Conservation (phyloP, 2,329 filamentous ascomycete genomes). For the Paecilomyces niveus region DNA sequence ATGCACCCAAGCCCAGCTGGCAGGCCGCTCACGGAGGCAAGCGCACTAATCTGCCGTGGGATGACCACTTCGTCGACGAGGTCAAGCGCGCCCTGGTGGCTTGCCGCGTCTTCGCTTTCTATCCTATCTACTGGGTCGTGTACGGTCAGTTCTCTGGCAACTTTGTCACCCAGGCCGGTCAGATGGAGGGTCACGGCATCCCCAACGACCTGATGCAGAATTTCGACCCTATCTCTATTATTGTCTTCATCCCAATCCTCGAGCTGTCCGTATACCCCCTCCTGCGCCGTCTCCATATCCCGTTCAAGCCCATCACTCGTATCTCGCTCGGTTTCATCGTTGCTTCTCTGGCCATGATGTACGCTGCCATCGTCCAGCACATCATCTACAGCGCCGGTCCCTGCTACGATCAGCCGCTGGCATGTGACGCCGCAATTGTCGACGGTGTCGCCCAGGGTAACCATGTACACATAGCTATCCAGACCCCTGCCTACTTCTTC, state of each 20-base stretch:
- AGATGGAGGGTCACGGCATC: constrained; percentile 59
- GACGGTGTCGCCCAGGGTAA: constrained; percentile 31
- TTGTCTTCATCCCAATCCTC: constrained; percentile 67
- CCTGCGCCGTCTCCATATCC: constrained; percentile 56
- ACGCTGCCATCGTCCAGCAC: constrained; percentile 52
- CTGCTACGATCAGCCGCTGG: constrained; percentile 41
- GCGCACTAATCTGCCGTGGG: constrained; percentile 47
- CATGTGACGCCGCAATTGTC: constrained; percentile 24
- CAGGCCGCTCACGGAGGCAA: constrained; percentile 46
- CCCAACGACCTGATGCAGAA: constrained; percentile 75
- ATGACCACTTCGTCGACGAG: constrained; percentile 65
- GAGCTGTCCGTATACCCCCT: constrained; percentile 64
- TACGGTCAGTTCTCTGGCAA: constrained; percentile 64
- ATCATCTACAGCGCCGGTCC: constrained; percentile 48
- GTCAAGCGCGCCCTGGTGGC: constrained; percentile 59
- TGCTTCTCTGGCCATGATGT: constrained; percentile 55
- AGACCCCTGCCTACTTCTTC: constrained; percentile 39
- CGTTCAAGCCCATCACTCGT: constrained; percentile 69
- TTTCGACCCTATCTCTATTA: constrained; percentile 66
- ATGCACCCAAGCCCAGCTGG: constrained; percentile 62
- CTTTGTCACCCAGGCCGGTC: constrained; percentile 58
- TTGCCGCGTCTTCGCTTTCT: constrained; percentile 66
- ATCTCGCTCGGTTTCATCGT: constrained; percentile 65
- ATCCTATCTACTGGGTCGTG: constrained; percentile 62
- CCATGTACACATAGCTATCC: constrained; percentile 38